Conservation (phyloP, 768 basidiomycete species). For the Ramaria rubella region DNA sequence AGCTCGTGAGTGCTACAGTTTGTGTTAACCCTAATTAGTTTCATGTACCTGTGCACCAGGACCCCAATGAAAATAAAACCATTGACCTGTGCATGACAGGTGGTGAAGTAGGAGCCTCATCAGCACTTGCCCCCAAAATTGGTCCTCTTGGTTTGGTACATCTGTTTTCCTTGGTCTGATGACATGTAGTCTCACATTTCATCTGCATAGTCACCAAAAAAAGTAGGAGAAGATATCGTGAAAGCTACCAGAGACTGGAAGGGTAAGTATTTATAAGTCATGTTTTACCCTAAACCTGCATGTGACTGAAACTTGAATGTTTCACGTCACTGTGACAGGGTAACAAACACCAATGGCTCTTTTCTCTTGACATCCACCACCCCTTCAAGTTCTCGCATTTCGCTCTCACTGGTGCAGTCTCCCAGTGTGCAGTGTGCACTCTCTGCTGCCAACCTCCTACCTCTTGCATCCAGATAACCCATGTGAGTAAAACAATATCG, state of each 20-base stretch:
- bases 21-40: slow-evolving; percentile 4
- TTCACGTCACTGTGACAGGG: too few relatives aligned
- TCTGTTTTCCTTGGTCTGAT: slow-evolving; percentile 10
- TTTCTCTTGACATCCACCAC: too few relatives aligned
- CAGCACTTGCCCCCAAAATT: slow-evolving; percentile 98
- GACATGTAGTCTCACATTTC: not conserved
- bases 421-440: too few relatives aligned
- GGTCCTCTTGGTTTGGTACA: slow-evolving; percentile 98
- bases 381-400: too few relatives aligned
- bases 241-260: slow-evolving; percentile 99
- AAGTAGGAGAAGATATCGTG: slow-evolving; percentile 99
- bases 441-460: too few relatives aligned
- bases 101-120: slow-evolving; percentile 99
- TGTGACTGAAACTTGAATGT: too few relatives aligned
- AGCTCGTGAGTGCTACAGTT: slow-evolving; percentile 47
- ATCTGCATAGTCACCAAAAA: slow-evolving; percentile 99
- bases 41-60: slow-evolving; percentile 39
- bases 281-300: slow-evolving; percentile 99
- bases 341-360: too few relatives aligned
- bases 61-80: slow-evolving; percentile 97
- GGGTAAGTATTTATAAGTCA: slow-evolving; percentile 97
- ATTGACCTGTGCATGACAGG: slow-evolving; percentile 98
- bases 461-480: too few relatives aligned
- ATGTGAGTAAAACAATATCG: too few relatives aligned
- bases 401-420: too few relatives aligned